Percentiles rank a stretch among this genome's conserved stretches.
Conservation (phyloP, 148 eudicot genomes). For the Gaultheria prostrata region DNA sequence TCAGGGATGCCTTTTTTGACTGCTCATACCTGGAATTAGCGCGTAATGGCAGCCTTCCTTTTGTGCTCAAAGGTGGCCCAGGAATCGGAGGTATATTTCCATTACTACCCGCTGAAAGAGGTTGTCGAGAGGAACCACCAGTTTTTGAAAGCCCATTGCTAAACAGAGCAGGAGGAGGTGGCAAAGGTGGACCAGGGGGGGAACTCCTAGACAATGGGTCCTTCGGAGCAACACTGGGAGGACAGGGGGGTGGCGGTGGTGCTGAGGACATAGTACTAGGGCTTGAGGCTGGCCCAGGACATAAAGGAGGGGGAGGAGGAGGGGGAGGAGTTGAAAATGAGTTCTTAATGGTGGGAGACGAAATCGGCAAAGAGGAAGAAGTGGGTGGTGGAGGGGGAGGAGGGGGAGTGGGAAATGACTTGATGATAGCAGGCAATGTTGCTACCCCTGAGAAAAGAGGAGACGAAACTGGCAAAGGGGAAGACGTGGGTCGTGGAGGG, state of each 20-base stretch:
- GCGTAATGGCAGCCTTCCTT: conserved; percentile 44
- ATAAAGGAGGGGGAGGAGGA: conserved; percentile 33
- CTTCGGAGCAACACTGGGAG: conserved; percentile 25
- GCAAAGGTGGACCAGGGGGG: conserved; percentile 47
- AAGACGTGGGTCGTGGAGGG: conserved; percentile 2
- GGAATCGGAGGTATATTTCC: conserved; percentile 64
- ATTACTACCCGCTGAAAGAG: conserved; percentile 35
- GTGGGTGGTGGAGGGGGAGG: conserved; percentile 16
- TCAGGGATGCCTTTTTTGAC: conserved; percentile 52
- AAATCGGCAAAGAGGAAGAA: background rate
- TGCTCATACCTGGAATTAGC: conserved; percentile 39
- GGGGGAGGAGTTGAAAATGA: conserved; percentile 23
- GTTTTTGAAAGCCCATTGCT: conserved; percentile 37
- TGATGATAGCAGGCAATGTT: background rate
- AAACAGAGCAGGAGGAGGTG: conserved; percentile 60
- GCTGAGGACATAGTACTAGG: conserved; percentile 20
- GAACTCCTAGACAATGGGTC: conserved; percentile 25
- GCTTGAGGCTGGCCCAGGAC: conserved; percentile 23
- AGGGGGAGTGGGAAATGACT: conserved; percentile 9
- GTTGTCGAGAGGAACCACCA: conserved; percentile 28
- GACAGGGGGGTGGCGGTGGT: conserved; percentile 54
- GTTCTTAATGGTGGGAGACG: conserved; percentile 13
- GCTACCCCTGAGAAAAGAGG: background rate
- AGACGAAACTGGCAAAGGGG: conserved; percentile 8
- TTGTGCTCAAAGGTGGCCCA: conserved; percentile 45